Percentiles rank a stretch among this genome's conserved stretches.
Conservation (phyloP, 2,329 filamentous ascomycete species). For the Sporothrix protearum region DNA sequence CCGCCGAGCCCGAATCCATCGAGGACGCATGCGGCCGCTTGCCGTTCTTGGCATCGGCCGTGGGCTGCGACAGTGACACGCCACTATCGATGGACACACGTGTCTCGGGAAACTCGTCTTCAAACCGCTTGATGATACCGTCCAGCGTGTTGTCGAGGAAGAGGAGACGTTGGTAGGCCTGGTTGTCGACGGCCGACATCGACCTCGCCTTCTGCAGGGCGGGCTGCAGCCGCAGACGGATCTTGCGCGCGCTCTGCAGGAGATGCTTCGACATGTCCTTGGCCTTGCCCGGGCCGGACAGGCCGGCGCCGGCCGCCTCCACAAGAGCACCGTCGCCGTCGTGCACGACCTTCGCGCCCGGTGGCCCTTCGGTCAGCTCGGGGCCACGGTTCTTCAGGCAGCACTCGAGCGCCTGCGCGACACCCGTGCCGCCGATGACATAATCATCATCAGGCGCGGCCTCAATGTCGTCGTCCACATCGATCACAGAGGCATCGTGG, state of each 20-base stretch:
- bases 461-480: constrained; percentile 59
- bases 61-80: constrained; percentile 30
- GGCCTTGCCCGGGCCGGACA: constrained; percentile 57
- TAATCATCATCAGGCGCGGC: constrained; percentile 86
- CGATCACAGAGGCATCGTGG: constrained; percentile 52
- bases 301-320: constrained; percentile 1
- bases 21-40: constrained; percentile 29
- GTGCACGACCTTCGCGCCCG: constrained; percentile 46
- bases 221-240: constrained; percentile 75
- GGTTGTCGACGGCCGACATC: constrained; percentile 63
- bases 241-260: constrained; percentile 82
- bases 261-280: constrained; percentile 93
- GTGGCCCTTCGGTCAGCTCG: constrained; percentile 52
- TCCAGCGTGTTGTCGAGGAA: constrained; percentile 87
- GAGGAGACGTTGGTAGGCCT: constrained; percentile 69
- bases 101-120: constrained; percentile 92
- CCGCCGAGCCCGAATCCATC: constrained; percentile 16
- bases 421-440: constrained; percentile 90
- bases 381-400: constrained; percentile 78
- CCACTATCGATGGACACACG: constrained; percentile 45
- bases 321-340: constrained; percentile 48
- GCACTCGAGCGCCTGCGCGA: constrained; percentile 89
- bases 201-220: constrained; percentile 72
- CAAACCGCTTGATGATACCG: constrained; percentile 91
- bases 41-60: constrained; percentile 13